Percentiles rank a stretch among this genome's conserved stretches.
Conservation (phyloP, 768 basidiomycete species). For the Boletus pseudopeckii region DNA sequence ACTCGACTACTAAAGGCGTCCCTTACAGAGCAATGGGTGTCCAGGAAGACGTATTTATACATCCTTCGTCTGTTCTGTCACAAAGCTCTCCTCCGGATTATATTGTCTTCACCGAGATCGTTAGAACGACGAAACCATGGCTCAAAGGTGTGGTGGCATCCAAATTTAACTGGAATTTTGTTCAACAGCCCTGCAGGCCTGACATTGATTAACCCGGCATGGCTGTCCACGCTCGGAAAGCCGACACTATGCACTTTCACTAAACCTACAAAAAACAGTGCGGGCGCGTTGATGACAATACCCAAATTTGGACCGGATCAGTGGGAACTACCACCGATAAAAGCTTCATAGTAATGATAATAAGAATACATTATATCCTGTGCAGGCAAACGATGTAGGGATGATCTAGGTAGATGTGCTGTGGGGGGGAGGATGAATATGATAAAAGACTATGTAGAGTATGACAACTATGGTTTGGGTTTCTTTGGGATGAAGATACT, state of each 20-base stretch:
- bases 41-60: slow-evolving; percentile 85
- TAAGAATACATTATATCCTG: slow-evolving; percentile 21
- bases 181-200: slow-evolving; percentile 46
- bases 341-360: slow-evolving; percentile 16
- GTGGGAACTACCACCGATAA: slow-evolving; percentile 79
- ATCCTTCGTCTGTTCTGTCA: slow-evolving; percentile 81
- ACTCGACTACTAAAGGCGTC: slow-evolving; percentile 72
- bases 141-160: slow-evolving; percentile 60
- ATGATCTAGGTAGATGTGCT: slow-evolving; percentile 6
- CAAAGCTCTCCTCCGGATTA: slow-evolving; percentile 77
- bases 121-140: slow-evolving; percentile 71
- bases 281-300: slow-evolving; percentile 67
- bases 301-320: slow-evolving; percentile 83
- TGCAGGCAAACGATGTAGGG: slow-evolving; percentile 6
- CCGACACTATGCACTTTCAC: slow-evolving; percentile 85
- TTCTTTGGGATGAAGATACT: slow-evolving; percentile 66
- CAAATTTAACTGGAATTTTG: background rate
- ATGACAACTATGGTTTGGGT: slow-evolving; percentile 27
- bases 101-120: slow-evolving; percentile 77
- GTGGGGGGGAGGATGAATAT: background rate
- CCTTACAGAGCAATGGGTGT: slow-evolving; percentile 81
- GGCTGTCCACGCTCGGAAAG: slow-evolving; percentile 80
- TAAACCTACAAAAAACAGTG: slow-evolving; percentile 70
- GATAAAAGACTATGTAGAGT: background rate
- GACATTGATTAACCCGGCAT: slow-evolving; percentile 82